These are phyloP conservation scores for Astrocystis sublimbata DNA, from an alignment of 495 filamentous ascomycete genomes.

Conservation along the genomic window DNA sequence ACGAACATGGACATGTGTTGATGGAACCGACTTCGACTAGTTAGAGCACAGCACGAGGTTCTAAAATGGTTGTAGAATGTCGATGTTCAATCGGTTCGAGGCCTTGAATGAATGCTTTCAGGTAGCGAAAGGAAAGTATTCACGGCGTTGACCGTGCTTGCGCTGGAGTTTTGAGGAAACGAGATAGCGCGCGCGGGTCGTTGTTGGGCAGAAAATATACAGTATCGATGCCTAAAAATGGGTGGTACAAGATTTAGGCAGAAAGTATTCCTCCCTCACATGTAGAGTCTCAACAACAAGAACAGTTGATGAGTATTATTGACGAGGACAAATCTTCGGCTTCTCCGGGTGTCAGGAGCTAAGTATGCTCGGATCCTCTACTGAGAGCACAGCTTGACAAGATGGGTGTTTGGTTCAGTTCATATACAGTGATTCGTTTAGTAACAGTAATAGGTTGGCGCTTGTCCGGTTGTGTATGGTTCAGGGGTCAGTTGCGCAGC, in stretches of 20 bases:
- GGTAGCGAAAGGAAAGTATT: neutral
- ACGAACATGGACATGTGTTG: neutral
- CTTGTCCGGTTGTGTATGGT: neutral
- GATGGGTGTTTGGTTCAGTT: neutral
- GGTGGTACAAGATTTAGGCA: neutral
- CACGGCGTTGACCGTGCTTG: neutral
- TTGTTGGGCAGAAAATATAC: neutral
- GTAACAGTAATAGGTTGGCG: no score
- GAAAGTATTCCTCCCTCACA: neutral
- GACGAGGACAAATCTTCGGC: neutral
- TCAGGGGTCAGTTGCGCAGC: conserved; percentile 4
- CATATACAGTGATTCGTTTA: neutral
- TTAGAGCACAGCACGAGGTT: no score
- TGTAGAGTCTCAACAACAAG: neutral
- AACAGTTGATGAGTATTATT: neutral
- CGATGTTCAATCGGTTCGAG: no score
- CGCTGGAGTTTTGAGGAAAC: neutral
- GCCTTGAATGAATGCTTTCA: no score
- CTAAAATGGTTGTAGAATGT: no score
- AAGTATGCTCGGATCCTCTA: neutral
- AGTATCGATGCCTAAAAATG: neutral
- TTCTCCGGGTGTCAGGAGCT: neutral
- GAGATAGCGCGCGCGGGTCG: neutral
- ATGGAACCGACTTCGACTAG: no score
- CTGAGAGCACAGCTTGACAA: neutral